Evolutionary conservation across 2,329 filamentous ascomycete species (phyloP).

Genomic region (Cladosporium velox): DNA sequence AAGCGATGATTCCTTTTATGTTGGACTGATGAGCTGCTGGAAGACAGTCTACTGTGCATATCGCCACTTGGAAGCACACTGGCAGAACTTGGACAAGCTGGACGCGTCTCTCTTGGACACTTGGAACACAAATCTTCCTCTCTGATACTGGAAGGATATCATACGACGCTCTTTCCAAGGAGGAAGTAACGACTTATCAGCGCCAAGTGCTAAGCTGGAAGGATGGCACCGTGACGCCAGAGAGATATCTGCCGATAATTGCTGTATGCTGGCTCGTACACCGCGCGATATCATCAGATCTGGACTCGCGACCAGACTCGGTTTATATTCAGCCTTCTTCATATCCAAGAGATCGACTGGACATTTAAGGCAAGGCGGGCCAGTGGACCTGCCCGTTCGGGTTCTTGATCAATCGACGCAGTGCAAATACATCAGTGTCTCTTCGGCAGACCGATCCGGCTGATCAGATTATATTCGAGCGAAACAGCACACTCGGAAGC

Average conservation of each 20-base stretch:
- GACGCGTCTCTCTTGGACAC: not conserved
- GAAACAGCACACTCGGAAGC: not conserved
- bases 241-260: not conserved
- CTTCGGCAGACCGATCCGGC: not conserved
- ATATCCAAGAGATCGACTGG: not conserved
- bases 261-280: slow-evolving; percentile 1
- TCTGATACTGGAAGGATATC: not conserved
- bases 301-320: not conserved
- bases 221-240: not conserved
- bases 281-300: not conserved
- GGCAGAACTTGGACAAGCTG: not conserved
- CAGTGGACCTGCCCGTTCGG: not conserved
- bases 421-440: not conserved
- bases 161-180: not conserved
- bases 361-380: not conserved
- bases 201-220: not conserved
- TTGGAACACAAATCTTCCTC: not conserved
- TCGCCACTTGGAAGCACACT: not conserved
- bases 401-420: not conserved
- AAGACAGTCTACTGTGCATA: not conserved
- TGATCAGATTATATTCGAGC: not conserved
- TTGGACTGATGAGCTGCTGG: not conserved
- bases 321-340: not conserved
- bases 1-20: slow-evolving; percentile 3
- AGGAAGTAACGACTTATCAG: not conserved